Evolutionary conservation across 352 stramenopile species (phyloP), one percentile per base, ranked within the genome.

Genomic region (Aphanomyces invadans): DNA sequence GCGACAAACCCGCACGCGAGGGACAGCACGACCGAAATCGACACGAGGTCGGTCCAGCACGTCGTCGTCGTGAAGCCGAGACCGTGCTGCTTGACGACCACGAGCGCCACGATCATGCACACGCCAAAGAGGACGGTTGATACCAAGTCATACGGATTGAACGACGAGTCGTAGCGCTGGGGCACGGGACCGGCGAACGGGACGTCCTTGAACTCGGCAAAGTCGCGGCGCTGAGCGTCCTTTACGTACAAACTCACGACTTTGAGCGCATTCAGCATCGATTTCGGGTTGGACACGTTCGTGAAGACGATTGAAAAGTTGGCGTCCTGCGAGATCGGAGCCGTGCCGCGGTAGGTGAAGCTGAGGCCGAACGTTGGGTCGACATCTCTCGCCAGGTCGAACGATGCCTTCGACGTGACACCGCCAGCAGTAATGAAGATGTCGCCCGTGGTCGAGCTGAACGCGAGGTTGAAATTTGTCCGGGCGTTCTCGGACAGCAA

Each of bases 31-130:
- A 83, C 79, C 3, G 82, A 78, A 38, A 95, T 92, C 0, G 86
- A 85, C 26, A 95, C 86, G 68, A 92, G 79, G 65, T 95, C 86
- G 2, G 86, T 95, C 86, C 86, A 95, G 11, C 91, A 61, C 11
- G 86, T 95, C 49, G 79, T 82, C 63, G 88, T 84, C 9, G 83
- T 95, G 25, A 95, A 71, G 19, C 84, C 83, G 26, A 95, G 71
- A 2, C 86, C 86, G 45, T 95, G 83, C 74, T 83, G 29, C 7
- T 44, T 39, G 67, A 65, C 36, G 25, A 95, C 92, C 49, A 89
- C 75, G 7, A 95, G 74, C 15, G 86, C 92, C 17, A 92, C 71
- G 33, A 95, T 70, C 42, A 95, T 91, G 62, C 82, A 90, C 12
- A 78, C 51, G 29, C 83, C 83, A 71, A 91, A 95, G 4, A 92